A percentile compares a stretch with the other conserved stretches of the same genome.
Conservation (phyloP, 176 grass and related monocot species). For the Phoenix dactylifera region DNA sequence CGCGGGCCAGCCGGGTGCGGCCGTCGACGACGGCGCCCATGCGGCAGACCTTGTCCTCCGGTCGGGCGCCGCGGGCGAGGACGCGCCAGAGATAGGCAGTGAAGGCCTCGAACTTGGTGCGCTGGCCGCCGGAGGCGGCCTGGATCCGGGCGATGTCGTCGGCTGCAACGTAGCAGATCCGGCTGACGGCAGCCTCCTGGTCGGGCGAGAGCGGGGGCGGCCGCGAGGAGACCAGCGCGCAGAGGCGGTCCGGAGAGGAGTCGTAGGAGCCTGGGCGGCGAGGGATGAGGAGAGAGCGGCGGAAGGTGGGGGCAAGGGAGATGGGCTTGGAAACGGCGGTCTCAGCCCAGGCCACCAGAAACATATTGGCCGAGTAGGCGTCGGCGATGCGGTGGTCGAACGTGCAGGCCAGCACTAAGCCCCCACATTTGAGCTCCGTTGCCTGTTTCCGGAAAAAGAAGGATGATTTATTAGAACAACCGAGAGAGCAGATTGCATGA, state of each 20-base stretch:
- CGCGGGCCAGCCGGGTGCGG: constrained; percentile 22
- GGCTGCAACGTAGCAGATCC: constrained; percentile 47
- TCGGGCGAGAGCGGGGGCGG: constrained; percentile 1
- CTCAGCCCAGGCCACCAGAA: constrained; percentile 52
- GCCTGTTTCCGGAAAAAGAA: constrained; percentile 20
- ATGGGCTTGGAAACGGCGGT: not conserved
- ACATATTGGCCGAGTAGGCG: constrained; percentile 87
- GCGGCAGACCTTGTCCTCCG: constrained; percentile 29
- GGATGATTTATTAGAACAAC: no score
- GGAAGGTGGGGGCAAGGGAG: constrained; percentile 24
- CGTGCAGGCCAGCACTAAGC: constrained; percentile 48
- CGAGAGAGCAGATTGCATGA: no score
- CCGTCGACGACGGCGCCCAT: constrained; percentile 69
- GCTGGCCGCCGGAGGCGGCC: constrained; percentile 12
- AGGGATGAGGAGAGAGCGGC: constrained; percentile 36
- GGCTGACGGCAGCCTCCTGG: constrained; percentile 21
- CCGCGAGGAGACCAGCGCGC: constrained; percentile 25
- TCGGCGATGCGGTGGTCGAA: constrained; percentile 87
- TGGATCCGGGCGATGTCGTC: constrained; percentile 26
- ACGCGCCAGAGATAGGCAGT: constrained; percentile 62
- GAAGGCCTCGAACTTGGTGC: constrained; percentile 56
- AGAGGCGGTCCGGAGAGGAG: constrained; percentile 31
- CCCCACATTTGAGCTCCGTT: constrained; percentile 52
- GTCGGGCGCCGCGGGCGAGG: constrained; percentile 17
- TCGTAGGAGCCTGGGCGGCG: constrained; percentile 17